Evolutionary conservation across 2,329 filamentous ascomycete species (phyloP).

Genomic region (Fusarium xyrophilum): DNA sequence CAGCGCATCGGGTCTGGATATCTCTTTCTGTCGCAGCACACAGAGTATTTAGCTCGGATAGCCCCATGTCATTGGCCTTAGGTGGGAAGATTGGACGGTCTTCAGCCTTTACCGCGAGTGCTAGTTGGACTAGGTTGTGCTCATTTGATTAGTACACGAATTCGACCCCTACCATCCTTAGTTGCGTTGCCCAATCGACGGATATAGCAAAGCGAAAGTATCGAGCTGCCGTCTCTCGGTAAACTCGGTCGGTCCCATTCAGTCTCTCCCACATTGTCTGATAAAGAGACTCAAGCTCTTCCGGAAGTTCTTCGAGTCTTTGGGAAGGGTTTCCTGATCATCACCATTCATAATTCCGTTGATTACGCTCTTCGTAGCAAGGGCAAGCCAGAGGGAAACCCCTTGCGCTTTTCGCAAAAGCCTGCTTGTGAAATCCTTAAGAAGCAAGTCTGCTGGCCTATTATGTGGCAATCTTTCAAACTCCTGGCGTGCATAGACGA

Average conservation of each 20-base stretch:
- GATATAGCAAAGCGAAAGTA: background rate
- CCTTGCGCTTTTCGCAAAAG: background rate
- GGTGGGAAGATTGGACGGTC: fast-evolving
- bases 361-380: fast-evolving
- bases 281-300: background rate
- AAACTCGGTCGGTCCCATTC: fast-evolving
- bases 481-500: fast-evolving
- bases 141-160: no score
- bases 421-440: no score
- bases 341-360: background rate
- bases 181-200: fast-evolving
- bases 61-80: fast-evolving
- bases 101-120: fast-evolving
- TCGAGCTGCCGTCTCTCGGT: background rate
- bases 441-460: fast-evolving
- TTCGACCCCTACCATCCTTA: no score
- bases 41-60: fast-evolving
- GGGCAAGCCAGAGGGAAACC: background rate
- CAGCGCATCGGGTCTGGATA: background rate
- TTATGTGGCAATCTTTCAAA: fast-evolving
- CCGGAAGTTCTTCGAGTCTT: background rate
- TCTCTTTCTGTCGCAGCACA: background rate
- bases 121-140: background rate
- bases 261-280: background rate
- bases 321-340: fast-evolving